These are phyloP conservation scores for Ceratocystis cacaofunesta DNA, from an alignment of 2,329 filamentous ascomycete genomes.

Conservation along the genomic window DNA sequence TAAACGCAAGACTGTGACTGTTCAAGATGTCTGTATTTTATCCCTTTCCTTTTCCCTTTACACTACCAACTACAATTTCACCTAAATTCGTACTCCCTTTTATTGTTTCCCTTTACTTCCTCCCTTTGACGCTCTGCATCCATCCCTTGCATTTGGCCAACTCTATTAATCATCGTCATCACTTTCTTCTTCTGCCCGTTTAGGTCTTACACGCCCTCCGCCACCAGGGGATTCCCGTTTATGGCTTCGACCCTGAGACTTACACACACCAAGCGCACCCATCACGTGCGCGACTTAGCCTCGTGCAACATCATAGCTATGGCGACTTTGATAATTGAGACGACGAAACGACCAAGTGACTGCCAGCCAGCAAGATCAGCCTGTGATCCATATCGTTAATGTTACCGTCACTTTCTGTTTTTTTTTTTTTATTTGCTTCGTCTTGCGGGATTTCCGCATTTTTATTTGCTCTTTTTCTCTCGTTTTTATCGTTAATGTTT, in stretches of 20 bases:
- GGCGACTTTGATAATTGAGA: not conserved
- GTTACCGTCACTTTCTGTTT: not conserved
- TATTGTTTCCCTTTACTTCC: not conserved
- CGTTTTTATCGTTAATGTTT: too few relatives aligned
- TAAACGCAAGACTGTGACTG: conserved; percentile 45
- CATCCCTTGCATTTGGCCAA: too few relatives aligned
- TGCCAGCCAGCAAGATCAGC: too few relatives aligned
- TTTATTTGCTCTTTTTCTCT: too few relatives aligned
- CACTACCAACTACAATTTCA: too few relatives aligned
- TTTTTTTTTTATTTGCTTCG: not conserved
- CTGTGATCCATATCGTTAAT: too few relatives aligned
- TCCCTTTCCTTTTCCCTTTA: not conserved
- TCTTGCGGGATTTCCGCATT: not conserved
- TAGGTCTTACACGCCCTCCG: conserved; percentile 41
- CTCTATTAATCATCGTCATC: too few relatives aligned
- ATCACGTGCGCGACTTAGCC: not conserved
- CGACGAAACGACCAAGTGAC: not conserved
- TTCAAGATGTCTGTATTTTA: conserved; percentile 38
- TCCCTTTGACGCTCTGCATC: too few relatives aligned
- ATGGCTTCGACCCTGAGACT: conserved; percentile 39
- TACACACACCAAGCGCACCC: conserved; percentile 20
- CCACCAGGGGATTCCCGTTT: conserved; percentile 37
- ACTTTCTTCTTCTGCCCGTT: too few relatives aligned
- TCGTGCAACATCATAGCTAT: not conserved
- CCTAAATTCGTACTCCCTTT: not conserved